Evolutionary conservation across 1,139 yeast genomes (phyloP).

Genomic region (Blastobotrys proliferans): DNA sequence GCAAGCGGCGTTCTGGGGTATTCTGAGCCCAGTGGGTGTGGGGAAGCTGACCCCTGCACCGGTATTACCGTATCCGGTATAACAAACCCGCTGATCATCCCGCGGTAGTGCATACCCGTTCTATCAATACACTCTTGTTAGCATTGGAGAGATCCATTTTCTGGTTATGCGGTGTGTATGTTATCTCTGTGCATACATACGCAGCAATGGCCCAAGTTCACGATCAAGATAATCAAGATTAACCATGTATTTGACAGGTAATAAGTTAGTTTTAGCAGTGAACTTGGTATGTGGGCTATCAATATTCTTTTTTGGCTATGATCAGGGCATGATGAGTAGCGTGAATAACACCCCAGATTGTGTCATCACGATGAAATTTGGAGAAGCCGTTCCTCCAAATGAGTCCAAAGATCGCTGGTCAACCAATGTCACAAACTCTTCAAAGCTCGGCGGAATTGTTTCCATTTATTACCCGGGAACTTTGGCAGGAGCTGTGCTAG

Average conservation of each 20-base stretch:
- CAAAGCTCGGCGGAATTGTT: constrained; percentile 41
- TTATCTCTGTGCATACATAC: too few relatives aligned
- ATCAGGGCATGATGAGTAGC: constrained; percentile 57
- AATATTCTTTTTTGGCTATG: constrained; percentile 50
- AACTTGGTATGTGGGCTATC: constrained; percentile 25
- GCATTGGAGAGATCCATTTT: too few relatives aligned
- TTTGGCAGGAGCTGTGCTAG: constrained; percentile 33
- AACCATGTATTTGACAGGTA: constrained; percentile 14
- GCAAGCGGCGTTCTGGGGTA: too few relatives aligned
- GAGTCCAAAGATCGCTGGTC: constrained; percentile 24
- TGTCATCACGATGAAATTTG: constrained; percentile 32
- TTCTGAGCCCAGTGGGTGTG: too few relatives aligned
- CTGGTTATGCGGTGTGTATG: too few relatives aligned
- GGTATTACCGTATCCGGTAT: too few relatives aligned
- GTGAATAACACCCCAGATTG: constrained; percentile 41
- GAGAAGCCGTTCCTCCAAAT: constrained; percentile 20
- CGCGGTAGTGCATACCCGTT: too few relatives aligned
- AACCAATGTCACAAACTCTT: constrained; percentile 32
- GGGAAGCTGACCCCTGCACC: too few relatives aligned
- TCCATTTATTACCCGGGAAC: constrained; percentile 39
- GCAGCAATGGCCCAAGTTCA: too few relatives aligned
- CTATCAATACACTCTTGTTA: too few relatives aligned
- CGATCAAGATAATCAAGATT: background rate
- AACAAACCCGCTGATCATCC: too few relatives aligned
- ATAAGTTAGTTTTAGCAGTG: constrained; percentile 14